phyloP scores from a whole-genome alignment of 331 rosid genomes.

The Rosa hybrid region DNA sequence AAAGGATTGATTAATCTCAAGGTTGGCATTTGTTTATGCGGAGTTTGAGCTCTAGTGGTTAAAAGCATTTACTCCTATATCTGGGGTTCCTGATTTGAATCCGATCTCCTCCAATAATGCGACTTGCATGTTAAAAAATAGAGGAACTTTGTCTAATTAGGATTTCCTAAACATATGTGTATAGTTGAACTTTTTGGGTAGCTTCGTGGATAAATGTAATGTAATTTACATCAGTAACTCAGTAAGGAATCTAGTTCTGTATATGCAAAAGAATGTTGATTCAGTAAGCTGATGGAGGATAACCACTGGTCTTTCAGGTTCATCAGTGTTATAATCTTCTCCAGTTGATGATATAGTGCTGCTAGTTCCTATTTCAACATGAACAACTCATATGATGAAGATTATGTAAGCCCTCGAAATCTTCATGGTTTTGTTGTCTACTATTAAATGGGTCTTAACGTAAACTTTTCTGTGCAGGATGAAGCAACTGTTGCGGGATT shows the following conservation, averaged over 20 bases:
- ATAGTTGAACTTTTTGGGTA: conserved; percentile 1
- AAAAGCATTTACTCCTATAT: neutral
- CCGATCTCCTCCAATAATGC: neutral
- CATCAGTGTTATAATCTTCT: conserved; percentile 28
- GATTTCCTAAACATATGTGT: neutral
- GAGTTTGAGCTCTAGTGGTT: neutral
- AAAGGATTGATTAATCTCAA: neutral
- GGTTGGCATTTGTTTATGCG: neutral
- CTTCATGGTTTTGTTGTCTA: conserved; percentile 26
- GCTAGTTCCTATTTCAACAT: conserved; percentile 51
- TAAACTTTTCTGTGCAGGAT: conserved; percentile 49
- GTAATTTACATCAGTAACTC: neutral
- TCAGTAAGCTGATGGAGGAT: conserved; percentile 23
- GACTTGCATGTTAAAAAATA: neutral
- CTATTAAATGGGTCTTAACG: conserved; percentile 27
- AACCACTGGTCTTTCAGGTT: conserved; percentile 46
- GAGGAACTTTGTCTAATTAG: neutral
- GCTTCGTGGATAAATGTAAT: neutral
- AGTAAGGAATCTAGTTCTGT: neutral
- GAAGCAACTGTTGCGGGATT: conserved; percentile 79
- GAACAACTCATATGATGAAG: conserved; percentile 57
- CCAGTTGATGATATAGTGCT: conserved; percentile 49
- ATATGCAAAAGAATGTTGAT: neutral
- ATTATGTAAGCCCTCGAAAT: conserved; percentile 54
- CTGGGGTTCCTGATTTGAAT: neutral